Conservation (phyloP, 1,284 basidiomycete genomes). For the Ustanciosporium gigantosporum region DNA sequence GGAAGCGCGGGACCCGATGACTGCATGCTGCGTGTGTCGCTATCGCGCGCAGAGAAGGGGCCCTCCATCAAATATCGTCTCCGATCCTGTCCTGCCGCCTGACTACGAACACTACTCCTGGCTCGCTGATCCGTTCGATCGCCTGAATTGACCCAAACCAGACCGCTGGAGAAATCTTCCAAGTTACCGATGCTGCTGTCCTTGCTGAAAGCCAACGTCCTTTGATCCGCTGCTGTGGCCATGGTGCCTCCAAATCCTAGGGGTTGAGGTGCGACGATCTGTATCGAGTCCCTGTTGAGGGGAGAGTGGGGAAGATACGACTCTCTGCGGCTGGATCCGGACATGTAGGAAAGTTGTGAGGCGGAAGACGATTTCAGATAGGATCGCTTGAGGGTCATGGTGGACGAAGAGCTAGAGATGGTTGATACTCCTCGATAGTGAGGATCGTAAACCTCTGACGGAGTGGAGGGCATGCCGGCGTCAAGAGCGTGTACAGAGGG, state of each 20-base stretch:
- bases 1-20: background rate
- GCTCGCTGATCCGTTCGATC: background rate
- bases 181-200: slow-evolving; percentile 36
- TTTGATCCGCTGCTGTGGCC: slow-evolving; percentile 47
- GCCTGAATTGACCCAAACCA: slow-evolving; percentile 29
- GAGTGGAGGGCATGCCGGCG: slow-evolving; percentile 13
- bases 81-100: slow-evolving; percentile 10
- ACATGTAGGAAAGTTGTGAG: slow-evolving; percentile 24
- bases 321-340: slow-evolving; percentile 20
- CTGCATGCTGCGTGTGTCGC: background rate
- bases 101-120: slow-evolving; percentile 2
- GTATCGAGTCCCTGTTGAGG: slow-evolving; percentile 46
- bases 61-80: slow-evolving; percentile 1
- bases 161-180: slow-evolving; percentile 40
- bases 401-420: slow-evolving; percentile 36
- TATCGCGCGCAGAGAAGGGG: background rate
- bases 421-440: slow-evolving; percentile 15
- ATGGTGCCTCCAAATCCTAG: slow-evolving; percentile 48
- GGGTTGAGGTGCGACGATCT: slow-evolving; percentile 51
- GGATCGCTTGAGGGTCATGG: slow-evolving; percentile 45
- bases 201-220: slow-evolving; percentile 47
- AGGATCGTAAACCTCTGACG: slow-evolving; percentile 27
- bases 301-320: slow-evolving; percentile 52
- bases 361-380: slow-evolving; percentile 31
- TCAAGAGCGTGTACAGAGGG: slow-evolving; percentile 15